Evolutionary conservation across 1,284 basidiomycete species (phyloP).

Genomic region (Ustilago lituana): DNA sequence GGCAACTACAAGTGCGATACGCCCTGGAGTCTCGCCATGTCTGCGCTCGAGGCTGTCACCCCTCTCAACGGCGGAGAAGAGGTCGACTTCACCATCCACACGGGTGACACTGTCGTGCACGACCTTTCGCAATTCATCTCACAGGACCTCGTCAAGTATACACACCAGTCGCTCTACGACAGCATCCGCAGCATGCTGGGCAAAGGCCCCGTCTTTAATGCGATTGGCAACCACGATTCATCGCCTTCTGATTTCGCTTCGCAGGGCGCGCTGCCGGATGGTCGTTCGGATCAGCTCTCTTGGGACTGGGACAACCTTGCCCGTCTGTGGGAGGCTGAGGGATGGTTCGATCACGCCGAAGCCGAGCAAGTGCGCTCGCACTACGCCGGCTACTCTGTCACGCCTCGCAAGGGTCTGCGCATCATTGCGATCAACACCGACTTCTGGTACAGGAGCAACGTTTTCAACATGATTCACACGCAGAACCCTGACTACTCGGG

Average conservation of each 20-base stretch:
- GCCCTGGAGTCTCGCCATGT: conserved; percentile 74
- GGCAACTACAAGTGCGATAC: conserved; percentile 73
- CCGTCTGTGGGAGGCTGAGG: conserved; percentile 66
- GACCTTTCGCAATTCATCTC: conserved; percentile 61
- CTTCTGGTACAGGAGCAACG: conserved; percentile 69
- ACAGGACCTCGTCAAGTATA: conserved; percentile 59
- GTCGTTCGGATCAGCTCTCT: conserved; percentile 51
- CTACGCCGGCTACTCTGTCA: conserved; percentile 79
- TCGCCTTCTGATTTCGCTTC: conserved; percentile 57
- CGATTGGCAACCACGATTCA: conserved; percentile 66
- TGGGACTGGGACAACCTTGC: conserved; percentile 60
- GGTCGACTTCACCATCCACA: conserved; percentile 77
- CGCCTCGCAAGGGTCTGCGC: conserved; percentile 75
- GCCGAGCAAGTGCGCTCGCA: conserved; percentile 75
- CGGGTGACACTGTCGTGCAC: conserved; percentile 78
- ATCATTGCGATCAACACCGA: conserved; percentile 82
- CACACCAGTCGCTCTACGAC: conserved; percentile 64
- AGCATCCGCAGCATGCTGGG: conserved; percentile 49
- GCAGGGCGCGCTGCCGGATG: conserved; percentile 54
- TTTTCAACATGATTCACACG: conserved; percentile 81
- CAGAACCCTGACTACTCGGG: conserved; percentile 77
- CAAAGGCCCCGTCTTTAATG: conserved; percentile 59
- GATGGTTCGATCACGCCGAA: conserved; percentile 76
- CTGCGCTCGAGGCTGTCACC: conserved; percentile 77
- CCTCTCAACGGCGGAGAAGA: conserved; percentile 73